Conservation (phyloP, 2,329 filamentous ascomycete species). For the Whalleya microplaca region DNA sequence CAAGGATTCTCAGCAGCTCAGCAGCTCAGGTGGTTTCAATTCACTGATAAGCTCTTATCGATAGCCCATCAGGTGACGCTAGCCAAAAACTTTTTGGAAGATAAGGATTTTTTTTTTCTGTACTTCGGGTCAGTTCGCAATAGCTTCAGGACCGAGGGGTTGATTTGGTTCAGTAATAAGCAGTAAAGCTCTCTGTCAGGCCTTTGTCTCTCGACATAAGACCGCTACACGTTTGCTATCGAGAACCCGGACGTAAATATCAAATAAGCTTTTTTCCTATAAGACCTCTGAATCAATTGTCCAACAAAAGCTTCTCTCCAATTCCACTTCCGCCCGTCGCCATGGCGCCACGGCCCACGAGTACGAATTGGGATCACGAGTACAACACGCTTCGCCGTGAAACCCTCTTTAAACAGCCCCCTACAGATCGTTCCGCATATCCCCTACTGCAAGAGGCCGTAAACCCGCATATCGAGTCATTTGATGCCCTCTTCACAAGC, state of each 20-base stretch:
- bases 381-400: constrained; percentile 88
- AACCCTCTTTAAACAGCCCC: constrained; percentile 85
- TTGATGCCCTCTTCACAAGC: constrained; percentile 83
- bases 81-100: constrained; percentile 18
- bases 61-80: constrained; percentile 13
- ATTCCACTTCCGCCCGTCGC: constrained; percentile 14
- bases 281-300: not conserved
- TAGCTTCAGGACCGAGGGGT: constrained; percentile 14
- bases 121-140: constrained; percentile 1
- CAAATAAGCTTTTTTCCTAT: not conserved
- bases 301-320: not conserved
- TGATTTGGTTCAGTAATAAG: constrained; percentile 4
- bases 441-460: constrained; percentile 85
- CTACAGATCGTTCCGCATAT: constrained; percentile 84
- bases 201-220: not conserved
- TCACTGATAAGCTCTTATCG: constrained; percentile 23
- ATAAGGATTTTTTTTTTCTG: constrained; percentile 34
- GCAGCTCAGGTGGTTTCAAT: not conserved
- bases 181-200: too few species aligned
- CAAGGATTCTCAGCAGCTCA: not conserved
- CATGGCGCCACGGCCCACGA: constrained; percentile 63
- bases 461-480: constrained; percentile 90
- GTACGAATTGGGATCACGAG: constrained; percentile 78
- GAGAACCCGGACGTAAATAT: not conserved
- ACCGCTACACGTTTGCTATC: not conserved